Base-by-base conservation (phyloP, 352 stramenopile species). In the Globisporangium megalacanthum region DNA sequence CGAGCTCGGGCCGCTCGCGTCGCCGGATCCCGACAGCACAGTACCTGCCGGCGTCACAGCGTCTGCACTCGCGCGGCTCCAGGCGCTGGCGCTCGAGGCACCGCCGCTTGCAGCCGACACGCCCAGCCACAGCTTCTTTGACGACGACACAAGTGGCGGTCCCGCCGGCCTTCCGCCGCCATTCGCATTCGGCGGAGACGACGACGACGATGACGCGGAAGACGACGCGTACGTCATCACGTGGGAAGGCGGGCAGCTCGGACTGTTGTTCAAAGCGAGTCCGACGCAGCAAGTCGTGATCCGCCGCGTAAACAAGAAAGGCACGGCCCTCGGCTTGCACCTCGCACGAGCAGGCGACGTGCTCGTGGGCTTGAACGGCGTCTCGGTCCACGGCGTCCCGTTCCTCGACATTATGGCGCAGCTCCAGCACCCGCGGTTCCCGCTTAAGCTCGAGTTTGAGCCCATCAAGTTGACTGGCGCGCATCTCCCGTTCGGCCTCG, bases 261-360 rank as follows among this genome's bases (percentile, higher is more conserved):
- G 83, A 0, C 63, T 92, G 14, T 70, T 92, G 3, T 92, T 92
- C 69, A 90, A 89, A 56, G 72, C 66, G 11, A 75, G 75, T 36
- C 64, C 70, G 0, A 68, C 64, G 22, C 79, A 75, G 3, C 61
- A 78, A 42, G 74, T 80, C 4, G 65, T 89, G 17, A 92, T 92
- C 51, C 78, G 83, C 44, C 73, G 80, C 13, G 79, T 92, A 17
- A 91, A 83, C 64, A 88, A 88, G 64, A 82, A 85, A 45, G 76
- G 80, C 41, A 70, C 69, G 20, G 79, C 81, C 4, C 68, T 74
- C 3, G 79, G 77, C 6, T 56, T 92, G 25, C 71, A 86, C 39
- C 77, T 79, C 29, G 80, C 83, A 19, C 77, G 81, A 29, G 77
- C 72, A 0, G 81, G 85, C n/a, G 85, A 94, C 56, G 75, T 88